Percentiles rank a stretch among this genome's conserved stretches.
Conservation (phyloP, 176 grass and related monocot genomes). For the Avena sativa region DNA sequence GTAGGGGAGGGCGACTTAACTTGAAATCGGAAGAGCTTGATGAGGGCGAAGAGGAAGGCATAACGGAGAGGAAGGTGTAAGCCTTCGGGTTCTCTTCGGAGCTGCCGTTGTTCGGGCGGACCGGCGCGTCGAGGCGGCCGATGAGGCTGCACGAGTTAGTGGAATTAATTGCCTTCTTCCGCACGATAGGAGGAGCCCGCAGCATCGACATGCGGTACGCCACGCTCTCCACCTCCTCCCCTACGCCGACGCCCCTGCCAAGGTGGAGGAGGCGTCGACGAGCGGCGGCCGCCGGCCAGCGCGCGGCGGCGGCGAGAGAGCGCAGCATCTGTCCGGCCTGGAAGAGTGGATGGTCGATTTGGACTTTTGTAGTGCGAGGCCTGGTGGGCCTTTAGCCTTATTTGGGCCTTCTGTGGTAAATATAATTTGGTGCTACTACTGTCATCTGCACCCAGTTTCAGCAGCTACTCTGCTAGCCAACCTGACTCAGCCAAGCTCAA, state of each 20-base stretch:
- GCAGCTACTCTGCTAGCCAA: too few species aligned
- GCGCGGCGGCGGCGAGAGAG: neutral
- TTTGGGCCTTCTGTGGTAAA: neutral
- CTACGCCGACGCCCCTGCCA: neutral
- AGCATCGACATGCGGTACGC: constrained; percentile 66
- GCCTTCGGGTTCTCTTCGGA: neutral
- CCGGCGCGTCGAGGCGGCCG: too few species aligned
- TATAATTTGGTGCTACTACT: too few species aligned
- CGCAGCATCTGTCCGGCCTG: too few species aligned
- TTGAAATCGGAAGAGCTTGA: constrained; percentile 17
- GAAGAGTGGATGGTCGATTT: neutral
- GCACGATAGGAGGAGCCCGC: constrained; percentile 33
- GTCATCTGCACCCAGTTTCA: too few species aligned
- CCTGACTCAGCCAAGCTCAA: too few species aligned
- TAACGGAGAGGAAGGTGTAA: constrained; percentile 51
- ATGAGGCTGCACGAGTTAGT: too few species aligned
- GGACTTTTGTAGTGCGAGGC: constrained; percentile 6
- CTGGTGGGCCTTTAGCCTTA: neutral
- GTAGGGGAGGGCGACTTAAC: neutral
- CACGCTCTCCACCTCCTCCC: constrained; percentile 44
- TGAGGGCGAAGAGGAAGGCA: neutral
- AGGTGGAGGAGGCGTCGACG: constrained; percentile 42
- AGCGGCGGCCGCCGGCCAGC: neutral
- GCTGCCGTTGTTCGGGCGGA: too few species aligned
- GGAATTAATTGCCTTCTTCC: neutral